Conservation (phyloP, 2,329 filamentous ascomycete genomes). For the Aquanectria penicillioides region DNA sequence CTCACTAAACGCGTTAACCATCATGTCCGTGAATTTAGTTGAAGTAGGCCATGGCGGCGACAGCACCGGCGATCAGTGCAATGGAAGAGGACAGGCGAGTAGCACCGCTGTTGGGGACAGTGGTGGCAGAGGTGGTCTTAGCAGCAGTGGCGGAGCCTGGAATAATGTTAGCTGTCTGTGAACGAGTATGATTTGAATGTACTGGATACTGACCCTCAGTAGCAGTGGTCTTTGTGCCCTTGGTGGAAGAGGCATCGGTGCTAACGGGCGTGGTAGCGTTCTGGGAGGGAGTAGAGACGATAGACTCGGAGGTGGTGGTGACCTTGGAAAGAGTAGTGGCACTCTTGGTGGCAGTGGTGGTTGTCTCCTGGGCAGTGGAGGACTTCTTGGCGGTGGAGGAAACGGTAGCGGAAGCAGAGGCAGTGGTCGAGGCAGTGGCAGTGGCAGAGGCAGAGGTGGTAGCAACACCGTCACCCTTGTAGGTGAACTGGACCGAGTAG, state of each 20-base stretch:
- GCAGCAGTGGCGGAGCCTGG: constrained; percentile 15
- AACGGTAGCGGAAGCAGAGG: constrained; percentile 21
- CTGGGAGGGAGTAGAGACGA: constrained; percentile 29
- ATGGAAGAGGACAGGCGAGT: constrained; percentile 45
- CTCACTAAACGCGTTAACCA: constrained; percentile 28
- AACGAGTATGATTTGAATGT: fast-evolving
- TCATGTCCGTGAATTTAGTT: constrained; percentile 41
- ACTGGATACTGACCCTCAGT: constrained; percentile 10
- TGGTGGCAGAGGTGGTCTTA: constrained; percentile 30
- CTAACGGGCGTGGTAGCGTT: constrained; percentile 29
- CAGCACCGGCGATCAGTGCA: constrained; percentile 46
- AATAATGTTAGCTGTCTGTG: constrained; percentile 1
- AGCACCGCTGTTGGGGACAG: constrained; percentile 43
- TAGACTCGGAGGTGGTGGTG: constrained; percentile 26
- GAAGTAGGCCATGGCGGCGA: constrained; percentile 47
- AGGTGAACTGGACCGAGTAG: constrained; percentile 47
- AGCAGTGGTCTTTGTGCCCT: constrained; percentile 8
- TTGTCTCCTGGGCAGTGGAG: constrained; percentile 4
- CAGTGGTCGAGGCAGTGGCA: constrained; percentile 14
- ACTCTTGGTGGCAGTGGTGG: constrained; percentile 24
- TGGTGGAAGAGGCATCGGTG: constrained; percentile 25
- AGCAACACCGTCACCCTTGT: constrained; percentile 37
- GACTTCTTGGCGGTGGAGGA: constrained; percentile 23
- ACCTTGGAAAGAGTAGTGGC: constrained; percentile 31
- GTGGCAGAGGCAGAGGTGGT: constrained; percentile 19